Percentiles rank a stretch among this genome's conserved stretches.
Conservation (phyloP, 768 basidiomycete genomes). For the Tephrocybe sp. region DNA sequence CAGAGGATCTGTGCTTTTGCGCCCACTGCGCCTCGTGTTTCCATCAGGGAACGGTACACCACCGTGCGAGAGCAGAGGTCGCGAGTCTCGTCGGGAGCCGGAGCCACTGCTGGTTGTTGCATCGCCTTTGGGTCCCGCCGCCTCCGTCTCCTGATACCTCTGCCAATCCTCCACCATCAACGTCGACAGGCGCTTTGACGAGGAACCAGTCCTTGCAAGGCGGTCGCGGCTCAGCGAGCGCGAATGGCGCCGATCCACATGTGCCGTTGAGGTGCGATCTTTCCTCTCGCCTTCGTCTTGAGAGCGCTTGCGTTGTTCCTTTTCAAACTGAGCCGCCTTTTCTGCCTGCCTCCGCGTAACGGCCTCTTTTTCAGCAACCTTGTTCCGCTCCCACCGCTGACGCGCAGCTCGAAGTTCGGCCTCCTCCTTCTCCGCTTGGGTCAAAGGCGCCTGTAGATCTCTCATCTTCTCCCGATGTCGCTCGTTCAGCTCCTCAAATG, state of each 20-base stretch:
- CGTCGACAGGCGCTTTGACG: conserved; percentile 67
- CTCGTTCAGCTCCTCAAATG: conserved; percentile 86
- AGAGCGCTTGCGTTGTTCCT: conserved; percentile 38
- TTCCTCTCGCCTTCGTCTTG: conserved; percentile 39
- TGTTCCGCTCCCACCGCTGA: conserved; percentile 81
- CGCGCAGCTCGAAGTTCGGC: conserved; percentile 76
- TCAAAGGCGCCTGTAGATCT: conserved; percentile 81
- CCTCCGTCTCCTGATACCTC: conserved; percentile 56
- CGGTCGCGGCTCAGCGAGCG: conserved; percentile 65
- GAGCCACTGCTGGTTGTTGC: conserved; percentile 12
- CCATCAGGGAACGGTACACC: conserved; percentile 62
- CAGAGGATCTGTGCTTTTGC: conserved; percentile 36
- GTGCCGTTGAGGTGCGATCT: conserved; percentile 32
- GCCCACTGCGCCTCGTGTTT: conserved; percentile 26
- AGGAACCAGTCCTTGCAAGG: conserved; percentile 43
- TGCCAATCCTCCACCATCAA: conserved; percentile 89
- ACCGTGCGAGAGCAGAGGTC: conserved; percentile 26
- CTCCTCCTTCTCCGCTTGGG: conserved; percentile 75
- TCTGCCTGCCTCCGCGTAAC: conserved; percentile 75
- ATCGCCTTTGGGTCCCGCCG: conserved; percentile 13
- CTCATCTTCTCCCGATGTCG: conserved; percentile 84
- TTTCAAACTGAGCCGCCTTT: conserved; percentile 57
- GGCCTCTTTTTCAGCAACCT: conserved; percentile 70
- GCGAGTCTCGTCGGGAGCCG: conserved; percentile 34
- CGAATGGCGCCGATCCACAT: conserved; percentile 37